Percentiles rank a stretch among this genome's conserved stretches.
These are phyloP conservation scores for Pseudocercospora vitis DNA, from an alignment of 2,329 filamentous ascomycete species.

Conservation along the genomic window DNA sequence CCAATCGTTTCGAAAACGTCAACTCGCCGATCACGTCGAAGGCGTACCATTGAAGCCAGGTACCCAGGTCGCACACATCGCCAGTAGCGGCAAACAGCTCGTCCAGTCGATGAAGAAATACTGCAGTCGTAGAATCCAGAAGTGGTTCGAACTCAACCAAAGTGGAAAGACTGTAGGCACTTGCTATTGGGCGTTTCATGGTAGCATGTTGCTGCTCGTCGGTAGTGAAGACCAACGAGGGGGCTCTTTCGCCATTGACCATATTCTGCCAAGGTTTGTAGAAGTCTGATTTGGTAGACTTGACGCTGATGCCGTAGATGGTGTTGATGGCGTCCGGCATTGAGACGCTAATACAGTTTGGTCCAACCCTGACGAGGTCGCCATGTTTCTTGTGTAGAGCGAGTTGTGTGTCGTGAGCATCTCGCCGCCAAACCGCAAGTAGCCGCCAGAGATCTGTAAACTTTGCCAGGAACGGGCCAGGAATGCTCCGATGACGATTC, in stretches of 20 bases:
- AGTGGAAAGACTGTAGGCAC: conserved; percentile 54
- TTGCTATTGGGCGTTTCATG: conserved; percentile 33
- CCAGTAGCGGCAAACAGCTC: conserved; percentile 40
- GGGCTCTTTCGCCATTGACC: conserved; percentile 29
- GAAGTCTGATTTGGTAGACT: conserved; percentile 21
- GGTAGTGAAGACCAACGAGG: conserved; percentile 32
- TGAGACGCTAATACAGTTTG: conserved; percentile 71
- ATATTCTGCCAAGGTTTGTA: conserved; percentile 27
- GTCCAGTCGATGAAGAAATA: conserved; percentile 52
- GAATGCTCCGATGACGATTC: conserved; percentile 43
- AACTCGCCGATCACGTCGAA: conserved; percentile 33
- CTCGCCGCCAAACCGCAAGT: conserved; percentile 65
- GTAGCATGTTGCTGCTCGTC: conserved; percentile 30
- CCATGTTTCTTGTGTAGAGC: conserved; percentile 67
- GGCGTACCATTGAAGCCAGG: conserved; percentile 71
- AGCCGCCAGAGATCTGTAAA: conserved; percentile 50
- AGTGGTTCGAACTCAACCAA: conserved; percentile 76
- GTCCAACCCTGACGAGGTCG: conserved; percentile 70
- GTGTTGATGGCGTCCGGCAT: conserved; percentile 65
- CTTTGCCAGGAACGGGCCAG: conserved; percentile 51
- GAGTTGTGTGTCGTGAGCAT: conserved; percentile 46
- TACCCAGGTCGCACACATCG: conserved; percentile 60
- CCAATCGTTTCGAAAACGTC: conserved; percentile 27
- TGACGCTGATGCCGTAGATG: conserved; percentile 50
- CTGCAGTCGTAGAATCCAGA: conserved; percentile 69